Evolutionary conservation across 2,329 filamentous ascomycete species (phyloP).

Genomic region (Trichophyton simii): DNA sequence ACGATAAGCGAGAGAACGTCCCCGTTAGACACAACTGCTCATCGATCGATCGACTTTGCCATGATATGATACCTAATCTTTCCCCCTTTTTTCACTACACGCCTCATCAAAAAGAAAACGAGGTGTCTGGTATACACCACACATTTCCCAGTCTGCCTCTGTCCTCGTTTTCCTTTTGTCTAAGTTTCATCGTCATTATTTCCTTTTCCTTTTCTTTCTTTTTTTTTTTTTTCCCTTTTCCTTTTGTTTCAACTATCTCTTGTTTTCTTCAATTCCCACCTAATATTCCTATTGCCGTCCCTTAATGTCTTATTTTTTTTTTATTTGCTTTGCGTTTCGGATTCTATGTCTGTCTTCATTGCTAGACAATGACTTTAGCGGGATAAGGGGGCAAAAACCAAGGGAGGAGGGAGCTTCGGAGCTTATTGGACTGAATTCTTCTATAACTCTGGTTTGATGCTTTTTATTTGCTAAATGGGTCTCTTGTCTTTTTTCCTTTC

Average conservation of each 20-base stretch:
- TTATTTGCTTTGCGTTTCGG: neutral
- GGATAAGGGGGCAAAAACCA: neutral
- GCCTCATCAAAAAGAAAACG: neutral
- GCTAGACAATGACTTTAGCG: conserved; percentile 1
- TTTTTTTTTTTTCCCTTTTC: neutral
- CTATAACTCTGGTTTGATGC: neutral
- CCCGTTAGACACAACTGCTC: neutral
- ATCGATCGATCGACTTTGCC: neutral
- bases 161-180: neutral
- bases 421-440: neutral
- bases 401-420: neutral
- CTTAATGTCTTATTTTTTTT: neutral
- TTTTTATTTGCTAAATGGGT: neutral
- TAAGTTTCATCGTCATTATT: neutral
- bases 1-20: neutral
- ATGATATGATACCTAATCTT: neutral
- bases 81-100: neutral
- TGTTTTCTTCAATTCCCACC: neutral
- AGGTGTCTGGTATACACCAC: neutral
- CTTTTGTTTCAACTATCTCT: neutral
- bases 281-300: neutral
- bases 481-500: neutral
- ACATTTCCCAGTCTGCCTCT: neutral
- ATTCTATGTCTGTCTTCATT: neutral
- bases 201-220: neutral